These are phyloP conservation scores for Lanmaoa rubissima DNA, from an alignment of 768 basidiomycete genomes.

Conservation along the genomic window DNA sequence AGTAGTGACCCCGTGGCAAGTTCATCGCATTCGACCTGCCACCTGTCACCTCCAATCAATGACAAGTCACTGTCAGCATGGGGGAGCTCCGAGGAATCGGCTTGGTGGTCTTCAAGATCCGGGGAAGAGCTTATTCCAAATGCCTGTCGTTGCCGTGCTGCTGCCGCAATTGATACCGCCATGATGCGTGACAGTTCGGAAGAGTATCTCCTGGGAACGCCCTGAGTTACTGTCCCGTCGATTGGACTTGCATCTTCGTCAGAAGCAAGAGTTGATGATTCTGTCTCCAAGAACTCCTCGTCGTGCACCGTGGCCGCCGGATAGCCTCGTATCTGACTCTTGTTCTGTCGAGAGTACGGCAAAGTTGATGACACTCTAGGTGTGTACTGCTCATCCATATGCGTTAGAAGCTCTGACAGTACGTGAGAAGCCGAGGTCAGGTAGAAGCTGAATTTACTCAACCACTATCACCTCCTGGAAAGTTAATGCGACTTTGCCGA, in stretches of 20 bases:
- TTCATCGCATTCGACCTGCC: constrained; percentile 38
- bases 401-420: constrained; percentile 2
- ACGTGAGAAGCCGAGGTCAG: constrained; percentile 6
- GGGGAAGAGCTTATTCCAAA: constrained; percentile 51
- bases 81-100: constrained; percentile 17
- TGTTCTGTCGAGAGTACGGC: constrained; percentile 8
- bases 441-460: constrained; percentile 4
- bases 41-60: constrained; percentile 38
- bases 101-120: constrained; percentile 1
- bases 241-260: constrained; percentile 16
- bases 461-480: constrained; percentile 3
- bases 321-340: background rate
- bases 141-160: constrained; percentile 47
- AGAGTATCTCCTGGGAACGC: constrained; percentile 17
- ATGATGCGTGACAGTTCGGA: constrained; percentile 29
- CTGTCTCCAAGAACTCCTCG: constrained; percentile 7
- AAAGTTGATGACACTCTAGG: constrained; percentile 10
- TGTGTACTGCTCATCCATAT: constrained; percentile 21
- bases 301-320: background rate
- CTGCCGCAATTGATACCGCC: constrained; percentile 33
- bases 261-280: constrained; percentile 13
- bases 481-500: constrained; percentile 5
- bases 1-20: constrained; percentile 32
- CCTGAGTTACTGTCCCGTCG: background rate
- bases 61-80: constrained; percentile 50